These are phyloP conservation scores for Physaria fendleri DNA, from an alignment of 345 rosid species.

Conservation along the genomic window DNA sequence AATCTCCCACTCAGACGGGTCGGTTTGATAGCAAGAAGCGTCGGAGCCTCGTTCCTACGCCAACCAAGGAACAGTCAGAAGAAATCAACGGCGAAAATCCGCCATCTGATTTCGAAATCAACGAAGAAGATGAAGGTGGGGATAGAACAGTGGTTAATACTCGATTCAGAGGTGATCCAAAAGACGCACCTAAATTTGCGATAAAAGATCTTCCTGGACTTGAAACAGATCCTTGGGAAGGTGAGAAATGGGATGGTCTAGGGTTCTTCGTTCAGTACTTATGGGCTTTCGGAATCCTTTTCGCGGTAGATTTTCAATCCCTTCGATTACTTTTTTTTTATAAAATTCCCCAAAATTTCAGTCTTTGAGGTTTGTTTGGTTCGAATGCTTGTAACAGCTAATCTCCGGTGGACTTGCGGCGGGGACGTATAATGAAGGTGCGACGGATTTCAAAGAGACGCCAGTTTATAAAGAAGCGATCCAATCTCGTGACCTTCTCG, in stretches of 20 bases:
- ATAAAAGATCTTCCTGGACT: constrained; percentile 60
- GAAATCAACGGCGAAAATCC: constrained; percentile 17
- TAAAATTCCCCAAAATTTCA: neutral
- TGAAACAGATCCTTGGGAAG: constrained; percentile 75
- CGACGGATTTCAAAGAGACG: constrained; percentile 85
- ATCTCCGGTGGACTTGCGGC: constrained; percentile 84
- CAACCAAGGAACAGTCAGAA: constrained; percentile 22
- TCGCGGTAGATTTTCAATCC: constrained; percentile 45
- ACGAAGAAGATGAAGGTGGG: constrained; percentile 17
- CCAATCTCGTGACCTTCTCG: constrained; percentile 63
- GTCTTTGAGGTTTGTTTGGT: too few relatives aligned
- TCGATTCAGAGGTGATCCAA: constrained; percentile 20
- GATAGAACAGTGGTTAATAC: constrained; percentile 28
- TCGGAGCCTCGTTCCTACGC: constrained; percentile 38
- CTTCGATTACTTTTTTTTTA: neutral
- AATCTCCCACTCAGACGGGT: constrained; percentile 55
- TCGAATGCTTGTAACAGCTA: constrained; percentile 36
- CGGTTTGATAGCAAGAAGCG: constrained; percentile 63
- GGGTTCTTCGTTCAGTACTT: constrained; percentile 81
- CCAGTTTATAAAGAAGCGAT: constrained; percentile 75
- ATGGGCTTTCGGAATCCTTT: constrained; percentile 85
- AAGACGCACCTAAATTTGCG: constrained; percentile 23
- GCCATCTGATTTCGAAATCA: constrained; percentile 25
- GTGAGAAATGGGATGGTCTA: constrained; percentile 66
- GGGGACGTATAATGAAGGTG: constrained; percentile 79